Evolutionary conservation across 441 rosid genomes (phyloP).

Genomic region (Populus hybrid): DNA sequence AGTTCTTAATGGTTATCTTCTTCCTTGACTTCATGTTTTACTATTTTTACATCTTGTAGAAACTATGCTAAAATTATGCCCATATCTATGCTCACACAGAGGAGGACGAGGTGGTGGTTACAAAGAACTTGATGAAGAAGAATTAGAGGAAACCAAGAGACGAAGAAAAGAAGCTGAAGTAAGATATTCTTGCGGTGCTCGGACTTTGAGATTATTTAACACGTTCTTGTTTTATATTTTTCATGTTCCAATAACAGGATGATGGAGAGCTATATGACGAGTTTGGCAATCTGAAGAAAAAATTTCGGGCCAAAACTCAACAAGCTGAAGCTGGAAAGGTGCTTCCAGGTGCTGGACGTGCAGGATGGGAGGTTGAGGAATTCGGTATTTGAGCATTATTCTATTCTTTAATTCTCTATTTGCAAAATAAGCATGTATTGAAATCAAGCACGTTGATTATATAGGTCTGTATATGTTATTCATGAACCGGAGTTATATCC

Average conservation of each 20-base stretch:
- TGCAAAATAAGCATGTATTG: not conserved
- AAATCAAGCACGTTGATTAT: not conserved
- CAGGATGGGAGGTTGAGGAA: constrained; percentile 97
- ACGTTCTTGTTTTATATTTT: constrained; percentile 17
- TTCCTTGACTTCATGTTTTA: not conserved
- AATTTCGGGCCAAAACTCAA: constrained; percentile 81
- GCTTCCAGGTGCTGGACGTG: constrained; percentile 87
- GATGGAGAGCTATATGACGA: constrained; percentile 98
- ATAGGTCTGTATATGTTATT: not conserved
- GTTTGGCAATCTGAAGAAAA: constrained; percentile 96
- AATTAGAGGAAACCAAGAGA: constrained; percentile 80
- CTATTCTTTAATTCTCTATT: not conserved
- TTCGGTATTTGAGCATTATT: constrained; percentile 45
- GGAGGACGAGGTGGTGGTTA: constrained; percentile 99
- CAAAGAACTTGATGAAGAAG: constrained; percentile 43
- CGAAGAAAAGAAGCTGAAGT: constrained; percentile 91
- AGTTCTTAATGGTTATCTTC: not conserved
- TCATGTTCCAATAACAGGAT: constrained; percentile 47
- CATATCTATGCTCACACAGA: constrained; percentile 36
- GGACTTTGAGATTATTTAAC: constrained; percentile 8
- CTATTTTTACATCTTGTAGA: not conserved
- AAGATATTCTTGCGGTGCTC: constrained; percentile 22
- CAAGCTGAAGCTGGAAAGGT: constrained; percentile 61
- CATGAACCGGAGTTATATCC: not conserved
- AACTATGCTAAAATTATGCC: constrained; percentile 8